Percentiles rank a stretch among this genome's conserved stretches.
Conservation (phyloP, 768 basidiomycete genomes). For the Hypsizygus marmoreus region DNA sequence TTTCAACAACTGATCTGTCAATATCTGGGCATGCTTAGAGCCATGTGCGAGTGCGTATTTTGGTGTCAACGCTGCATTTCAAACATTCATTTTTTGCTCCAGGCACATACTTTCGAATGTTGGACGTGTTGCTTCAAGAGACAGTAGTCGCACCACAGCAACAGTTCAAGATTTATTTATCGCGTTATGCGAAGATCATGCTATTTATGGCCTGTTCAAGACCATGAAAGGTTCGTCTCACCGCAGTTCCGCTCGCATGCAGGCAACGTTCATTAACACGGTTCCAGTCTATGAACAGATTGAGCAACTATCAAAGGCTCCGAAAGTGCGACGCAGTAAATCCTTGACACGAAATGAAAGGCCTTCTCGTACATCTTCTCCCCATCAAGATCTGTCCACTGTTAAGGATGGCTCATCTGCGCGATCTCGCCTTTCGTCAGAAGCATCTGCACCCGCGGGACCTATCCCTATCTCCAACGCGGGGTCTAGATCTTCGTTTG, state of each 20-base stretch:
- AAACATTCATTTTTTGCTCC: constrained; percentile 7
- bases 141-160: constrained; percentile 78
- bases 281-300: constrained; percentile 76
- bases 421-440: constrained; percentile 41
- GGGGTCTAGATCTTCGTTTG: constrained; percentile 58
- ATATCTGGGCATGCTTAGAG: constrained; percentile 46
- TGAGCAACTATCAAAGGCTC: constrained; percentile 61
- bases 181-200: constrained; percentile 88
- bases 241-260: background rate
- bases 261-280: background rate
- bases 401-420: constrained; percentile 33
- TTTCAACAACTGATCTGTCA: constrained; percentile 27
- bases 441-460: constrained; percentile 31
- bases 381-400: constrained; percentile 41
- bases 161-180: constrained; percentile 81
- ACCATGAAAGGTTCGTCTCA: constrained; percentile 73
- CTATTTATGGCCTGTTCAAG: constrained; percentile 83
- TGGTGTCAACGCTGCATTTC: constrained; percentile 3
- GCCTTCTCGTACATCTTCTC: constrained; percentile 48
- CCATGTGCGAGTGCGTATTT: constrained; percentile 80
- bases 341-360: constrained; percentile 63
- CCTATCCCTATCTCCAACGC: constrained; percentile 23
- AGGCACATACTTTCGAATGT: constrained; percentile 87
- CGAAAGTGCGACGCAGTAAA: constrained; percentile 65
- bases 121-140: constrained; percentile 80